Base-by-base conservation (phyloP, 1,139 yeast species). In the Casaregolazyma suthepensis region DNA sequence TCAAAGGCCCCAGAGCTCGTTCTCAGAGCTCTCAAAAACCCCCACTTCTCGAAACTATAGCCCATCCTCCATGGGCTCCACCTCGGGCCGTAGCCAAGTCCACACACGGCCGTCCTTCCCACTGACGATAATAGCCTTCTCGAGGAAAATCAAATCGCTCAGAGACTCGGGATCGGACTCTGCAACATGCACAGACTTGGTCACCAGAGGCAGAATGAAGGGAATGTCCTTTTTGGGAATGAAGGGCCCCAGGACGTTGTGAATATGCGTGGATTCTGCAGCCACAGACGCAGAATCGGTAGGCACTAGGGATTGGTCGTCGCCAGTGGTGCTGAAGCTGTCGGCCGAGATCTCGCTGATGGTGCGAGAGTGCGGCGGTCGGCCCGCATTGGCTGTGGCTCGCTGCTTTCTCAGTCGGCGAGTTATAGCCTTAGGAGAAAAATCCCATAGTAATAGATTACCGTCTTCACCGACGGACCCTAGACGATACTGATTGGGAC, bases 401-500 rank as follows among this genome's bases (percentile, higher is more conserved):
- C 43, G n/a, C 22, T 23, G 44, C 10, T 29, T 20, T 26, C 22
- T 22, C 15, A 35, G 29, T 18, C 43, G 35, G 43, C 67, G 56
- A 18, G 64, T 65, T 46, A 85, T 67, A 12, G 83, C 78, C 61
- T 79, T 75, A 45, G 86, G 85, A 52, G 82, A 81, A 65, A 87
- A 84, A 61, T 87, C 94, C 88, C 91, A 87, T 31, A 85, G 71
- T 38, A 83, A 68, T 7, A 86, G 69, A 54, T 77, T 76, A 0
- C 90, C 89, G 64, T 87, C 95, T 61, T 79, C 83, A 1, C 91
- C 90, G 56, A 83, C 83, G 44, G 86, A 76, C 1, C 85, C 80
- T 40, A 87, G 67, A 54, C 85, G 75, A 66, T 87, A 87, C 61
- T 62, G 62, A 52, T 72, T 73, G 43, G 66, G 62, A 45, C 57